Base-by-base conservation (phyloP, 805 yeast genomes). In the Monosporozyma yasuniensis region DNA sequence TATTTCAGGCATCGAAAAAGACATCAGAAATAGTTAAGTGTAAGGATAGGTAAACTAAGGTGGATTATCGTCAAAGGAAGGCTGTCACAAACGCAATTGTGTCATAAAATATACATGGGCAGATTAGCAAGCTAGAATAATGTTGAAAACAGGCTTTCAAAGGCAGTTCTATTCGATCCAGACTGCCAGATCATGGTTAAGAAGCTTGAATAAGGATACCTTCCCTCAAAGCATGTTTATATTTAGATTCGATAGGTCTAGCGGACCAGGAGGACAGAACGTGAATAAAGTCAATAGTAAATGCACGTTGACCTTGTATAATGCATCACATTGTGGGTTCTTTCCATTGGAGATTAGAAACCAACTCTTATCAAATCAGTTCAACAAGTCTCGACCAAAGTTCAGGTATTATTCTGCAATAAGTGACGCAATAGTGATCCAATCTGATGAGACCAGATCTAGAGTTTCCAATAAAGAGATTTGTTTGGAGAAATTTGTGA, bases 201-300 rank as follows among this genome's bases (percentile, higher is more conserved):
- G 68, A 23, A 48, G 62, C 1, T 70, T 86, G 60, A 73, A 78
- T 57, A 66, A 70, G 47, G 52, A 59, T 18, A 48, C 63, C 12
- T 59, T 69, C 2, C 66, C 67, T 1, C 21, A 30, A 19, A 51
- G 49, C 11, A 25, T 50, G 46, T 58, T 64, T 42, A 28, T 44
- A 11, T 52, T 56, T 11, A 58, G 64, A 22, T 67, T 54, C 47
- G 67, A 64, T 49, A 65, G 90, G 51, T 76, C 93, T 0, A 78
- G 89, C 32, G 95, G 95, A 0, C 87, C 95, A 0, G 95, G 96
- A 1, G 96, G 96, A 0, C 95, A 87, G 57, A 83, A 87, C 59
- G 95, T 87, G 10, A 87, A 87, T 64, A 87, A 87, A 57, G 73
- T 81, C 9, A 74, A 76, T 53, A 61, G 72, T 68, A 50, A 86